Evolutionary conservation across 2,329 filamentous ascomycete species (phyloP).

Genomic region (Pseudogymnoascus sp.): DNA sequence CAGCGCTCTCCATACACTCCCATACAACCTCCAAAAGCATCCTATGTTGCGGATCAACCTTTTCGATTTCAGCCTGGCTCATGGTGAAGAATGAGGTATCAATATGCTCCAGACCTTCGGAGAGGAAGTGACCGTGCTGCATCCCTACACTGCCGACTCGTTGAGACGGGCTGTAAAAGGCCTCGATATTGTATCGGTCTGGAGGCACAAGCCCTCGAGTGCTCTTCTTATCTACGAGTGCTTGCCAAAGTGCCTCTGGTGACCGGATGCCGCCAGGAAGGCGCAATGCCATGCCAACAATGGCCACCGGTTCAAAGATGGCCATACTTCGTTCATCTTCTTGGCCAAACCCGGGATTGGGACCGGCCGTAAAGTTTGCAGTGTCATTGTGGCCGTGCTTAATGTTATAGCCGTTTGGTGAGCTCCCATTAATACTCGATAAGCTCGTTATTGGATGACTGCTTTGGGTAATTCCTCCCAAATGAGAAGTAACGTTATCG

Average conservation of each 20-base stretch:
- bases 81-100: conserved; percentile 19
- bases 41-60: conserved; percentile 28
- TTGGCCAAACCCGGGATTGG: not conserved
- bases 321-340: not conserved
- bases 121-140: conserved; percentile 15
- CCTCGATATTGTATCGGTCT: conserved; percentile 18
- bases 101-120: conserved; percentile 15
- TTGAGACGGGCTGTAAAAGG: conserved; percentile 12
- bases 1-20: conserved; percentile 23
- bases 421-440: not conserved
- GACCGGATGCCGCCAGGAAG: conserved; percentile 28
- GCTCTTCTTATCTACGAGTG: not conserved
- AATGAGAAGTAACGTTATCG: not conserved
- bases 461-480: not conserved
- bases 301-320: conserved; percentile 24
- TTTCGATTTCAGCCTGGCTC: conserved; percentile 14
- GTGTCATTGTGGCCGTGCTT: not conserved
- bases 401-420: not conserved
- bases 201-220: conserved; percentile 17
- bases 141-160: not conserved
- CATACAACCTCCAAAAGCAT: conserved; percentile 22
- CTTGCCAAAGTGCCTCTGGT: conserved; percentile 30
- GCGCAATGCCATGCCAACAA: conserved; percentile 29
- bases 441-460: not conserved
- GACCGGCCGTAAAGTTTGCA: not conserved